Evolutionary conservation across 140 eudicot genomes (phyloP).

Genomic region (Anethum foeniculum): DNA sequence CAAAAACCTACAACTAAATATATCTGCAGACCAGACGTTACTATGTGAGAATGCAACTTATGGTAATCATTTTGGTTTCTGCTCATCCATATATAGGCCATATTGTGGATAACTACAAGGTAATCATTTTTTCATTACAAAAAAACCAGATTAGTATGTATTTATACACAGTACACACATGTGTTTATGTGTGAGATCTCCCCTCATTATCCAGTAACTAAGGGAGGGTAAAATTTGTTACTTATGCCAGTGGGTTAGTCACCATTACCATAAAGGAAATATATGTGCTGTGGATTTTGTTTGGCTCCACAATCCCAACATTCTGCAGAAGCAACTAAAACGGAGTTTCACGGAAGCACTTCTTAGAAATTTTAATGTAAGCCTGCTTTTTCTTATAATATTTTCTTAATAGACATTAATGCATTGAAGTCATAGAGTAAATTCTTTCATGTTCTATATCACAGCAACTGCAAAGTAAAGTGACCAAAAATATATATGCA

Average conservation of each 20-base stretch:
- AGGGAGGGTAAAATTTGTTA: neutral
- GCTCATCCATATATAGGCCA: constrained; percentile 4
- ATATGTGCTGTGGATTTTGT: constrained; percentile 27
- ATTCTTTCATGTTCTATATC: neutral
- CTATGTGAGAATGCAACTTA: too few relatives aligned
- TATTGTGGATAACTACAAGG: constrained; percentile 7
- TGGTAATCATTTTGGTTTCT: too few relatives aligned
- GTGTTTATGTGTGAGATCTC: neutral
- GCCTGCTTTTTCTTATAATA: neutral
- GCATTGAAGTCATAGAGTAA: neutral
- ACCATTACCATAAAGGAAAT: constrained; percentile 27
- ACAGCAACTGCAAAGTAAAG: constrained; percentile 14
- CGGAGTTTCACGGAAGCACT: constrained; percentile 23
- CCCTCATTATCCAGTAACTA: neutral
- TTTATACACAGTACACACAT: neutral
- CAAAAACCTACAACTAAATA: too few relatives aligned
- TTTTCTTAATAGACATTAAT: neutral
- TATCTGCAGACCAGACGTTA: too few relatives aligned
- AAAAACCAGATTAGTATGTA: neutral
- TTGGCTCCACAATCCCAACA: constrained; percentile 25
- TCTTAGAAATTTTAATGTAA: constrained; percentile 18
- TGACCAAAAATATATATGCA: neutral
- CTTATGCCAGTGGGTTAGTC: constrained; percentile 27
- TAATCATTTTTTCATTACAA: neutral
- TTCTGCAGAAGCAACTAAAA: constrained; percentile 18